These are phyloP conservation scores for Rhypophila decipiens DNA, from an alignment of 495 filamentous ascomycete genomes.

Conservation along the genomic window DNA sequence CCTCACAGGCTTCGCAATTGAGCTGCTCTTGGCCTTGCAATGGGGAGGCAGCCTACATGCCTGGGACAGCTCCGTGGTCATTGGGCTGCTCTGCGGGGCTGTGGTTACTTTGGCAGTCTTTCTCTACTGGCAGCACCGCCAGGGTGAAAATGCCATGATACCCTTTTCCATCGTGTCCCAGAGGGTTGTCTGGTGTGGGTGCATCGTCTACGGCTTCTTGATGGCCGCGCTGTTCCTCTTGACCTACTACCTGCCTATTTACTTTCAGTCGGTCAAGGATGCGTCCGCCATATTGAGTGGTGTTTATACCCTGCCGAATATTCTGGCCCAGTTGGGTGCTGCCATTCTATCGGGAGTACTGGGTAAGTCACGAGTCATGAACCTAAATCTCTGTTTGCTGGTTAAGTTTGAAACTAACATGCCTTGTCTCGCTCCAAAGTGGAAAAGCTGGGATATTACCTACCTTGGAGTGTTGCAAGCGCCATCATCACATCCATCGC, in stretches of 20 bases:
- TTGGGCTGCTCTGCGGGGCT: slow-evolving; percentile 58
- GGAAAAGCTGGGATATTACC: slow-evolving; percentile 46
- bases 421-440: slow-evolving; percentile 1
- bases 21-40: slow-evolving; percentile 66
- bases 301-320: slow-evolving; percentile 41
- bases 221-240: slow-evolving; percentile 51
- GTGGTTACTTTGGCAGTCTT: slow-evolving; percentile 53
- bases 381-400: not conserved
- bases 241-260: slow-evolving; percentile 40
- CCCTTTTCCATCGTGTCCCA: slow-evolving; percentile 59
- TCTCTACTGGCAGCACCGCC: slow-evolving; percentile 48
- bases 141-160: slow-evolving; percentile 59
- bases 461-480: slow-evolving; percentile 45
- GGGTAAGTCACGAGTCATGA: not conserved
- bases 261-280: slow-evolving; percentile 39
- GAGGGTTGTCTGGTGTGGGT: slow-evolving; percentile 49
- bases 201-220: slow-evolving; percentile 41
- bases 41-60: slow-evolving; percentile 65
- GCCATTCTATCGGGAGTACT: slow-evolving; percentile 49
- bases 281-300: slow-evolving; percentile 39
- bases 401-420: too few relatives aligned
- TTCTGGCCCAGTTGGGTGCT: slow-evolving; percentile 23
- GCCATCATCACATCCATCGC: slow-evolving; percentile 49
- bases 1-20: slow-evolving; percentile 61
- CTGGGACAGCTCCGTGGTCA: slow-evolving; percentile 59